Evolutionary conservation across 2,329 filamentous ascomycete genomes (phyloP).

Genomic region (Pleurostoma richardsiae): DNA sequence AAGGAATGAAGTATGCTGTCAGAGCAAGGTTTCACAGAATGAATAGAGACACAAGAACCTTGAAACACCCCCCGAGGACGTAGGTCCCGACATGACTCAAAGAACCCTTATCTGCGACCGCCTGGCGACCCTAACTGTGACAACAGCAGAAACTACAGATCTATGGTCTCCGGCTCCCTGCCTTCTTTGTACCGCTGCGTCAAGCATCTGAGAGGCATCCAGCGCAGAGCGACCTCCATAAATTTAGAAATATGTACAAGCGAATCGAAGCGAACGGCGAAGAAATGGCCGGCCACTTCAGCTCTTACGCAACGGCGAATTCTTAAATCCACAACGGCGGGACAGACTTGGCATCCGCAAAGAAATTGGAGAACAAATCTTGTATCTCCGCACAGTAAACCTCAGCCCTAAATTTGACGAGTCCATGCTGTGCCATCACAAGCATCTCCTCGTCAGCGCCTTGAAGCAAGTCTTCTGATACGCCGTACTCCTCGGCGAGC

Average conservation of each 20-base stretch:
- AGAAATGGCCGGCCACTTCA: not conserved
- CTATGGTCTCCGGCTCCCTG: no score
- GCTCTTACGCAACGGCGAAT: not conserved
- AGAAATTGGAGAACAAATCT: constrained; percentile 59
- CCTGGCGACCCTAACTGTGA: no score
- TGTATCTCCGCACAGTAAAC: constrained; percentile 84
- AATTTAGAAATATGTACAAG: not conserved
- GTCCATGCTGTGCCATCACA: constrained; percentile 62
- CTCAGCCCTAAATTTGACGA: constrained; percentile 69
- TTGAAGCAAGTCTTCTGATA: constrained; percentile 48
- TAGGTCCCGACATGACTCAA: no score
- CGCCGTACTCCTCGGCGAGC: constrained; percentile 81
- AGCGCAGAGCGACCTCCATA: not conserved
- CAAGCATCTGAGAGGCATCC: no score
- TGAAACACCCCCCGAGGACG: no score
- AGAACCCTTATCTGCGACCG: no score
- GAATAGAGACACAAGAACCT: no score
- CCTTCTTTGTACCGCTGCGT: no score
- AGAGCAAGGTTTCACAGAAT: no score
- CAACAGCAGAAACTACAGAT: no score
- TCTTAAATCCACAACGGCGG: not conserved
- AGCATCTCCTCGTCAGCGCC: constrained; percentile 69
- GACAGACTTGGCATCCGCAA: constrained; percentile 32
- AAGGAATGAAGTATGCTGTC: no score
- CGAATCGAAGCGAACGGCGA: not conserved